These are phyloP conservation scores for Blastocystis sp. DNA, from an alignment of 352 stramenopile genomes.

Conservation along the genomic window DNA sequence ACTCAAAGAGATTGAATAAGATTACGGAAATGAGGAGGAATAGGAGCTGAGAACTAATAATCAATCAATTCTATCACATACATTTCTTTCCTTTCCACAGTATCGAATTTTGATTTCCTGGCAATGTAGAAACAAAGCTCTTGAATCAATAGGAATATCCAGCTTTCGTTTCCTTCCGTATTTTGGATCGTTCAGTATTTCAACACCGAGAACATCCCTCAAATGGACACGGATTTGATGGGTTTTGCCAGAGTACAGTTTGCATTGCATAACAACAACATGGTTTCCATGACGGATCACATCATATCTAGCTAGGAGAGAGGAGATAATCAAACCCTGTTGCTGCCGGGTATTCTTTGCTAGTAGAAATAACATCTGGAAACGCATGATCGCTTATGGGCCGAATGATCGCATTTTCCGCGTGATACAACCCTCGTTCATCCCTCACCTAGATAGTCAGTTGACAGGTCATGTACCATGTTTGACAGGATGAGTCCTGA, in stretches of 20 bases:
- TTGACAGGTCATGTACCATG: neutral
- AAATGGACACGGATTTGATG: conserved; percentile 48
- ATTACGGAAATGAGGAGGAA: neutral
- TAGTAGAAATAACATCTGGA: neutral
- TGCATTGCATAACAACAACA: neutral
- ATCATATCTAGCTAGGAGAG: neutral
- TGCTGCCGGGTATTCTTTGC: neutral
- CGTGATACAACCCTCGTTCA: neutral
- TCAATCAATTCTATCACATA: neutral
- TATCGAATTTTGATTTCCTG: neutral
- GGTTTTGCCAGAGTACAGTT: conserved; percentile 28
- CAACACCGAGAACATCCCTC: conserved; percentile 19
- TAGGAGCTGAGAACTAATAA: neutral
- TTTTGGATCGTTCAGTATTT: conserved; percentile 12
- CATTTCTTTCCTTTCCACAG: neutral
- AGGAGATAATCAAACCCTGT: neutral
- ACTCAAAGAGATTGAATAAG: neutral
- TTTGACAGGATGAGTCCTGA: neutral
- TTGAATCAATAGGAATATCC: neutral
- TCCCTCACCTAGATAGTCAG: neutral
- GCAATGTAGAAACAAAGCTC: conserved; percentile 9
- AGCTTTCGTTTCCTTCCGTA: neutral
- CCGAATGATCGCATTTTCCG: neutral
- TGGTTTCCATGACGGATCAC: neutral
- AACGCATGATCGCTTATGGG: neutral